Base-by-base conservation (phyloP, 2,329 filamentous ascomycete species). In the Sclerotinia sclerotiorum region DNA sequence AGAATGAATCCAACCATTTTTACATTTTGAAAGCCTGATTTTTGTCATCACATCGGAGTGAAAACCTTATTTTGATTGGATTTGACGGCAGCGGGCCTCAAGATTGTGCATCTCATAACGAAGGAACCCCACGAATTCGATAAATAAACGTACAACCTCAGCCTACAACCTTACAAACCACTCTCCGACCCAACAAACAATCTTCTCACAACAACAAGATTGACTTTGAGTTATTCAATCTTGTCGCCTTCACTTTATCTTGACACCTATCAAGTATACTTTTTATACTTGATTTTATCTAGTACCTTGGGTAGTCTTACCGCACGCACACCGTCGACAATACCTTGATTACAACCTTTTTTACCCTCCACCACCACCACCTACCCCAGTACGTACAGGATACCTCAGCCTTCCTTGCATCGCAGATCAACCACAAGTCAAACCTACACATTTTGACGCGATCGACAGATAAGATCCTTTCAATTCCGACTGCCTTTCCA, bases 331-430 rank as follows among this genome's bases (percentile, higher is more conserved):
- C 61, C 67, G 67, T 65, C 67, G 58, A 65, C 32, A 64, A 65
- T 64, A 67, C 48, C 48, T 67, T 62, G 56, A 67, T 29, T 67
- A 27, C 56, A 52, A 54, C 65, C 57, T 54, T 67, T 55, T 55
- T 48, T 32, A 32, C 61, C 39, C 48, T 55, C 58, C 35, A 35
- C 35, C 57, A 60, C 44, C 46, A 32, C 46, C 65, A 35, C 58
- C 68, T 63, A 73, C 70, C 74, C 74, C 73, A 72, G 74, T 67
- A 68, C 65, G 56, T 69, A 62, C 64, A 68, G 65, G 46, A 65
- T 70, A 65, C 68, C 70, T 73, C 74, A 73, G 74, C 72, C 72
- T 73, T 68, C 73, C 67, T 58, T 71, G 67, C 71, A 68, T 69
- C 69, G 58, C 67, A 58, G 51, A 54, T 67, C 62, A 29, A 56